These are phyloP conservation scores for Oldenlandia corymbosa DNA, from an alignment of 257 asterid species.

Conservation along the genomic window DNA sequence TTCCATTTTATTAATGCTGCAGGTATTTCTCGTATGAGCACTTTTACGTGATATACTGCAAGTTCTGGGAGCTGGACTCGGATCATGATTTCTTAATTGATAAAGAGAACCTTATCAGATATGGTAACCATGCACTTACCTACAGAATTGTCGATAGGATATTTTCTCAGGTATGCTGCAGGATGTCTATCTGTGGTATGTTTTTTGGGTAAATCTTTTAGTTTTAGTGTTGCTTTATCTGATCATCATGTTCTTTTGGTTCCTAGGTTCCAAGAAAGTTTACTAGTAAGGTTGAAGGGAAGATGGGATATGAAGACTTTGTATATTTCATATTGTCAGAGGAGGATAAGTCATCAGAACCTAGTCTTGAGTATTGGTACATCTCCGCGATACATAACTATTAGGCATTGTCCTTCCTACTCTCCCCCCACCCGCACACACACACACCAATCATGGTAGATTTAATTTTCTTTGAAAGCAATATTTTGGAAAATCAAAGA, in stretches of 20 bases:
- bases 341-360: slow-evolving; percentile 97
- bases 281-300: slow-evolving; percentile 97
- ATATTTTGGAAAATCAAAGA: not conserved
- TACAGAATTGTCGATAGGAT: slow-evolving; percentile 98
- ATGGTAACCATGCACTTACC: slow-evolving; percentile 98
- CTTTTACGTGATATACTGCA: slow-evolving; percentile 98
- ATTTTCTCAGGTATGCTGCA: slow-evolving; percentile 87
- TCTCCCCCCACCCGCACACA: no score
- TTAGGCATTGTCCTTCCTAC: no score
- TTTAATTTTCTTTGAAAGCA: not conserved
- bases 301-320: slow-evolving; percentile 99
- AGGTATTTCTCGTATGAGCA: slow-evolving; percentile 99
- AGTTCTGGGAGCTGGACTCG: slow-evolving; percentile 99
- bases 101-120: slow-evolving; percentile 95
- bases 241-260: slow-evolving; percentile 25
- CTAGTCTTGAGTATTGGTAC: slow-evolving; percentile 95
- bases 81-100: slow-evolving; percentile 98
- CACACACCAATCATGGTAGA: no score
- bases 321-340: slow-evolving; percentile 96
- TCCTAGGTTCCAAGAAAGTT: slow-evolving; percentile 90
- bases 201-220: slow-evolving; percentile 18
- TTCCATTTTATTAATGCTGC: slow-evolving; percentile 29
- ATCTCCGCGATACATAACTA: slow-evolving; percentile 15
- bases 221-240: slow-evolving; percentile 8
- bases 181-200: slow-evolving; percentile 18